Base-by-base conservation (phyloP, 768 basidiomycete species). In the Auriscalpium microsporum region DNA sequence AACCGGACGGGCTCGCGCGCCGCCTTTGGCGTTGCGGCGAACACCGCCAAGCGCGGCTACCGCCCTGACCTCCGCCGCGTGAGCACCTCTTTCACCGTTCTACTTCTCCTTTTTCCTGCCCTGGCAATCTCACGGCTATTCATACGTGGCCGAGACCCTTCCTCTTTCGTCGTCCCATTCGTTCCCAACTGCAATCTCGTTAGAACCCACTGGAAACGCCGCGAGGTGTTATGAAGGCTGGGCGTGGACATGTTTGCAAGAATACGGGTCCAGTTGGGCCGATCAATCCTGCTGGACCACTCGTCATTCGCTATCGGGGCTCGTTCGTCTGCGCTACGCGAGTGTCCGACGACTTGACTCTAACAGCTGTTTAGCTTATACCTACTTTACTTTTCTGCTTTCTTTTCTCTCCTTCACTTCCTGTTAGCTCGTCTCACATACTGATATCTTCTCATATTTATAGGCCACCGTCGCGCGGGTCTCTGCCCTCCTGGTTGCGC, bases 221-320 rank as follows among this genome's bases (percentile, higher is more conserved):
- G 65, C 66, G 70, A 71, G 76, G 77, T 73, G 72, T 69, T 52
- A 84, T 84, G 87, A 90, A 86, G 78, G 87, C 73, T 79, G 87
- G 87, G 89, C 81, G 89, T 92, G 87, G 89, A 92, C 84, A 88
- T 73, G 87, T 87, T 80, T 92, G 89, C 89, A 83, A 92, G 71
- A 92, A 76, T 76, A 69, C 58, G 69, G 69, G 68, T 64, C 69
- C 69, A 69, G 65, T 57, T 65, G 68, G 67, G 75, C 76, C 80
- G 82, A 84, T 84, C 83, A 82, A 76, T 75, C 69, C 71, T 54
- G 64, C 64, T 68, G 74, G 75, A 73, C 68, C 78, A 57, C 74
- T 75, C 78, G 73, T 78, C 82, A 78, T 80, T 79, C 84, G 83
- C 85, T 87, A 86, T 87, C 84, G 84, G 84, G 69, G 73, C 69